Evolutionary conservation across 2,329 filamentous ascomycete genomes (phyloP).

Genomic region (Botrytis sinoallii): DNA sequence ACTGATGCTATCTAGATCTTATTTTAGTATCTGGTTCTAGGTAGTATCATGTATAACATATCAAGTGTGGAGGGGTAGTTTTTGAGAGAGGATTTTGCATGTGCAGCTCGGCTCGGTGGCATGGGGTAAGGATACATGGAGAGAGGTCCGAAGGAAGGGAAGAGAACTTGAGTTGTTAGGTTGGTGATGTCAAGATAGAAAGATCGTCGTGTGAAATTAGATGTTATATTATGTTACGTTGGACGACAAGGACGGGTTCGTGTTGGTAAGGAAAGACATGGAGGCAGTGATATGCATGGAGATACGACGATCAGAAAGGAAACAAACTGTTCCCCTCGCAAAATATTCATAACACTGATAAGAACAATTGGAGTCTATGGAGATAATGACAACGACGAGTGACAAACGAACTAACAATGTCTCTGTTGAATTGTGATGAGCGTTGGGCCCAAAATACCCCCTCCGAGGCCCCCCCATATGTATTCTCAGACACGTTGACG

Average conservation of each 20-base stretch:
- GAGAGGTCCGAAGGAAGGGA: not conserved
- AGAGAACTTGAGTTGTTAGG: not conserved
- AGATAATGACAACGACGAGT: not conserved
- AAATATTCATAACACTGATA: not conserved
- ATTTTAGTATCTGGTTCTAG: not conserved
- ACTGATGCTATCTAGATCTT: not conserved
- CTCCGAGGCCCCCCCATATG: not conserved
- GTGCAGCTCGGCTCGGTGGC: not conserved
- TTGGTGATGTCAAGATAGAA: not conserved
- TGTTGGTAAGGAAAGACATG: not conserved
- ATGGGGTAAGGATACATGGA: not conserved
- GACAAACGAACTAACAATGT: not conserved
- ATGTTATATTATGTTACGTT: not conserved
- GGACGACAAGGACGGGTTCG: not conserved
- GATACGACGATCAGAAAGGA: not conserved
- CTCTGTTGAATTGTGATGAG: conserved; percentile 10
- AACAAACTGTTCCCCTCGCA: conserved; percentile 2
- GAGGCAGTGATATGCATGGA: not conserved
- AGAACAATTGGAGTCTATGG: not conserved
- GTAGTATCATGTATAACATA: not conserved
- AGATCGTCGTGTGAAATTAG: not conserved
- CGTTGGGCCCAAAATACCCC: not conserved
- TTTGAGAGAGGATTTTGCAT: not conserved
- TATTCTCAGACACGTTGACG: conserved; percentile 5
- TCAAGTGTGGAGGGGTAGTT: not conserved